Evolutionary conservation across 1,284 basidiomycete species (phyloP).

Genomic region (Puccinia horiana): DNA sequence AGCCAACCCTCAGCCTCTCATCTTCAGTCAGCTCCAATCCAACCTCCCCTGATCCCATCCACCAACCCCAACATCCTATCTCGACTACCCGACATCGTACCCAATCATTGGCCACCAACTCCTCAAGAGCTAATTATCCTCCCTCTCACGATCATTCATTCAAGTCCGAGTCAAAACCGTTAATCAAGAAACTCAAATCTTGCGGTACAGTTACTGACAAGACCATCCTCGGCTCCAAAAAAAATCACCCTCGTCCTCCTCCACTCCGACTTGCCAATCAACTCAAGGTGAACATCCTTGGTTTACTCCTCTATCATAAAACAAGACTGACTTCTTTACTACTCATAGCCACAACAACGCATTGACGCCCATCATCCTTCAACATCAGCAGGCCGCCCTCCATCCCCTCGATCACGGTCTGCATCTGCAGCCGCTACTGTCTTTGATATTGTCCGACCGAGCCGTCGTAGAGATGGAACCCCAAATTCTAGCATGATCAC

Average conservation of each 20-base stretch:
- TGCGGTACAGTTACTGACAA: background rate
- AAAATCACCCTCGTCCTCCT: background rate
- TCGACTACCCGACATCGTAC: background rate
- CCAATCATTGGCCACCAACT: background rate
- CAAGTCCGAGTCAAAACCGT: background rate
- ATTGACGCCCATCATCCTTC: background rate
- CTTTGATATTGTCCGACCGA: slow-evolving; percentile 12
- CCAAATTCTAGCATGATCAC: background rate
- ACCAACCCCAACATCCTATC: background rate
- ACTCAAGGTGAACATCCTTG: background rate
- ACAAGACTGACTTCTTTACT: background rate
- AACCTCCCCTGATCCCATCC: background rate
- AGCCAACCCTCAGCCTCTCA: background rate
- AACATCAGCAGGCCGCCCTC: background rate
- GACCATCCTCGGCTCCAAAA: background rate
- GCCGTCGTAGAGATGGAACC: background rate
- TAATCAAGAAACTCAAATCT: slow-evolving; percentile 12
- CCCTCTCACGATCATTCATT: background rate
- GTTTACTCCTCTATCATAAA: too few relatives aligned
- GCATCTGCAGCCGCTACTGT: slow-evolving; percentile 16
- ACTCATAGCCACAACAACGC: background rate
- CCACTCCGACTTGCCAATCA: background rate
- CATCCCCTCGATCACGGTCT: slow-evolving; percentile 13
- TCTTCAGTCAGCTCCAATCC: background rate
- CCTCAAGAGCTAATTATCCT: background rate